phyloP scores from a whole-genome alignment of 2,329 filamentous ascomycete genomes.

The Dissoconium aciculare region DNA sequence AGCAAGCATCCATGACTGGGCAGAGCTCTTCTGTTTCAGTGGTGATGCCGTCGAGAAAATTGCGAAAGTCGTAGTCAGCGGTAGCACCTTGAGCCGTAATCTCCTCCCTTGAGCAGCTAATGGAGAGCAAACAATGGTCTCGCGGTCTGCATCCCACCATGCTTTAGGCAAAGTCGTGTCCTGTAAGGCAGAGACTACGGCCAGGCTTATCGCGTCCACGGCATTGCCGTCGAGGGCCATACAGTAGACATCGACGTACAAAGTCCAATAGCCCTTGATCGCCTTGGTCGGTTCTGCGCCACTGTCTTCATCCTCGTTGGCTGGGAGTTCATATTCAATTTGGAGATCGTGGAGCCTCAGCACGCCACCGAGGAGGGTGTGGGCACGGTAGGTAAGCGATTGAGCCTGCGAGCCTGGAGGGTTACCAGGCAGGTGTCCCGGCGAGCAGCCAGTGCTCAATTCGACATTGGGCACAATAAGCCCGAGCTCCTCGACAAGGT shows the following conservation, averaged over 20 bases:
- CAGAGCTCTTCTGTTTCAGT: constrained; percentile 32
- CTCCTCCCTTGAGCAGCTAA: constrained; percentile 37
- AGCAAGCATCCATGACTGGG: constrained; percentile 53
- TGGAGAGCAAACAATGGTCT: constrained; percentile 62
- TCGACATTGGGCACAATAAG: constrained; percentile 89
- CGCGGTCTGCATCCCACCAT: constrained; percentile 69
- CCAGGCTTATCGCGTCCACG: constrained; percentile 81
- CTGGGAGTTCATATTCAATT: constrained; percentile 41
- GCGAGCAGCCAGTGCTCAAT: constrained; percentile 76
- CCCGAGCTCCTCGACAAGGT: constrained; percentile 37
- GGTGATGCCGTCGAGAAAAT: constrained; percentile 51
- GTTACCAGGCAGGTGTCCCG: constrained; percentile 68
- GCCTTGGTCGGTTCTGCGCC: constrained; percentile 28
- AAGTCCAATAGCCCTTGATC: constrained; percentile 79
- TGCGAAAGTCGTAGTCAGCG: constrained; percentile 61
- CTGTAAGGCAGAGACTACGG: constrained; percentile 63
- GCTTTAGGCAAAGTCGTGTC: constrained; percentile 66
- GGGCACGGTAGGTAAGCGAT: constrained; percentile 65
- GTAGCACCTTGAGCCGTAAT: constrained; percentile 50
- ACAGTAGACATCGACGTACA: constrained; percentile 92
- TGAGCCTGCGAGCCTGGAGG: constrained; percentile 70
- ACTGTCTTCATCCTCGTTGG: constrained; percentile 34
- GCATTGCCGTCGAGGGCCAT: constrained; percentile 84
- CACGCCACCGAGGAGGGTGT: constrained; percentile 58
- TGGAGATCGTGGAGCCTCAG: constrained; percentile 53